These are phyloP conservation scores for Phytopythium ostracodes DNA, from an alignment of 352 stramenopile species.

Conservation along the genomic window DNA sequence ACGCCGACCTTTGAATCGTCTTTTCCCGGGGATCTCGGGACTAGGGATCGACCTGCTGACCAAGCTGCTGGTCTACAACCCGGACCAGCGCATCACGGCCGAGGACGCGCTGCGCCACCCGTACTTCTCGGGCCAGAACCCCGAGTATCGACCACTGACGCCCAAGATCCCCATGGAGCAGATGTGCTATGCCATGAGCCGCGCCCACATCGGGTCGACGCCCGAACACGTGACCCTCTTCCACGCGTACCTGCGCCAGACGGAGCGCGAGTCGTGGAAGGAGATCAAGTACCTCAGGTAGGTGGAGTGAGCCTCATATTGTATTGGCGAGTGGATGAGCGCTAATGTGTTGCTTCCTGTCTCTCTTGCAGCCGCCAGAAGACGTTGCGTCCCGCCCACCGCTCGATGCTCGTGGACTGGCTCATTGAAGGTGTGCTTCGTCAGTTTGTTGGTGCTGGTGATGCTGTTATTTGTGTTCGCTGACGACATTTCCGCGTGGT, in stretches of 20 bases:
- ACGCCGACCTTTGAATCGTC: constrained; percentile 53
- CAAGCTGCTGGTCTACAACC: constrained; percentile 79
- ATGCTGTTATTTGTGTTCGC: neutral
- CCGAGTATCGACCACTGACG: constrained; percentile 37
- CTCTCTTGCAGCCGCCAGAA: constrained; percentile 54
- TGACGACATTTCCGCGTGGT: neutral
- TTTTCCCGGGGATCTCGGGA: constrained; percentile 71
- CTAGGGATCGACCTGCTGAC: constrained; percentile 68
- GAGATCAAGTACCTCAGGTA: constrained; percentile 87
- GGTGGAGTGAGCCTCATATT: neutral
- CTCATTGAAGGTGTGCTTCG: constrained; percentile 77
- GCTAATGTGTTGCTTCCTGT: constrained; percentile 4
- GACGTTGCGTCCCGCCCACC: constrained; percentile 75
- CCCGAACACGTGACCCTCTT: constrained; percentile 77
- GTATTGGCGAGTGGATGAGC: neutral
- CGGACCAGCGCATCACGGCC: constrained; percentile 75
- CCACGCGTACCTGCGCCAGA: constrained; percentile 75
- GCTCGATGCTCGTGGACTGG: constrained; percentile 91
- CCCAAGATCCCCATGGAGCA: constrained; percentile 77
- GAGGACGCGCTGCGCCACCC: constrained; percentile 80
- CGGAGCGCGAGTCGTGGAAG: constrained; percentile 77
- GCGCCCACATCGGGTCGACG: constrained; percentile 36
- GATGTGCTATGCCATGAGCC: constrained; percentile 66
- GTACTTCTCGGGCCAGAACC: constrained; percentile 60
- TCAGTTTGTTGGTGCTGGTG: neutral